These are phyloP conservation scores for Scedosporium minutisporum DNA, from an alignment of 2,329 filamentous ascomycete species.

Conservation along the genomic window DNA sequence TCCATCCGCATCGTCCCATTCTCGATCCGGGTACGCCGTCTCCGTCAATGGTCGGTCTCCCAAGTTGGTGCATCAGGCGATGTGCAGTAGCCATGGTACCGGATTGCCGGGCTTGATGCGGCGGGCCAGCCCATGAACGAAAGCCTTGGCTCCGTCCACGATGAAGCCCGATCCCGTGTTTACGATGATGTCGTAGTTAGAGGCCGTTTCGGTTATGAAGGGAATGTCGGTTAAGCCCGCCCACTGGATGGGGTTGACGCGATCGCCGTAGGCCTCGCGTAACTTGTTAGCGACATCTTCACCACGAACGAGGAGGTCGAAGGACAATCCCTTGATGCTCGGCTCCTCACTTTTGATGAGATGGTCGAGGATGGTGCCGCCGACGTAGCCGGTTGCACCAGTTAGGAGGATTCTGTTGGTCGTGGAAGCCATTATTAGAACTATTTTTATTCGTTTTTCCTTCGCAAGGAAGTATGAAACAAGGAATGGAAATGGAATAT, in stretches of 20 bases:
- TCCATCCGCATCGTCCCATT: conserved; percentile 9
- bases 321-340: conserved; percentile 5
- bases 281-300: conserved; percentile 8
- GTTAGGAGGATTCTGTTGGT: conserved; percentile 9
- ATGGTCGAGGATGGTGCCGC: conserved; percentile 9
- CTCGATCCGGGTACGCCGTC: conserved; percentile 5
- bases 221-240: conserved; percentile 8
- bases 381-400: conserved; percentile 11
- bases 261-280: conserved; percentile 8
- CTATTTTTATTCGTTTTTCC: no score
- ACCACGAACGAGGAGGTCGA: conserved; percentile 9
- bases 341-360: conserved; percentile 9
- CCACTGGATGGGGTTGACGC: conserved; percentile 9
- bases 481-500: no score
- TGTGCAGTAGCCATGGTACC: conserved; percentile 9
- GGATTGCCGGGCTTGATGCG: background rate
- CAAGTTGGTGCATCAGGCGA: conserved; percentile 10
- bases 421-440: background rate
- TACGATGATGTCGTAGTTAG: conserved; percentile 10
- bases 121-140: conserved; percentile 6
- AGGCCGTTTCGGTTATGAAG: conserved; percentile 7
- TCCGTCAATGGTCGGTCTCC: conserved; percentile 8
- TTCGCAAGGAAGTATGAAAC: no score
- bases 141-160: conserved; percentile 6
- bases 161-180: conserved; percentile 10